These are phyloP conservation scores for Mycena filopes DNA, from an alignment of 768 basidiomycete species.

Conservation along the genomic window DNA sequence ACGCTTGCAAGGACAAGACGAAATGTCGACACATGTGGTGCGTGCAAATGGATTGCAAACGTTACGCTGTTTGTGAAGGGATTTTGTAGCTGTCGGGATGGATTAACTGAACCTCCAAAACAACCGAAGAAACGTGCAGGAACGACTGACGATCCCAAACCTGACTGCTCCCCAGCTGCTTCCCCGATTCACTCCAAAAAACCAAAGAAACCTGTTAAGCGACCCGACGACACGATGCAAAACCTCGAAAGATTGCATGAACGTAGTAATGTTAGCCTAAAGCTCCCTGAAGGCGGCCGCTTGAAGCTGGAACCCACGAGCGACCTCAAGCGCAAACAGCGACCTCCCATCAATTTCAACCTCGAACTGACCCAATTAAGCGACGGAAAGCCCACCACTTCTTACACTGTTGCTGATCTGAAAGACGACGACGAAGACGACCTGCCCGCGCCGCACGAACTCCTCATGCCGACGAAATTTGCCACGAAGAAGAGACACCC, in stretches of 20 bases:
- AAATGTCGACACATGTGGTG: conserved; percentile 84
- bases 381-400: conserved; percentile 35
- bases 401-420: conserved; percentile 36
- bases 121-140: conserved; percentile 36
- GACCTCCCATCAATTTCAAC: conserved; percentile 56
- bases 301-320: conserved; percentile 53
- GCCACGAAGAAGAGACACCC: conserved; percentile 23
- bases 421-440: conserved; percentile 51
- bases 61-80: conserved; percentile 5
- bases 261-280: conserved; percentile 52
- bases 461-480: conserved; percentile 39
- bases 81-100: conserved; percentile 75
- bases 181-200: conserved; percentile 29
- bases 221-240: conserved; percentile 44
- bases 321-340: conserved; percentile 43
- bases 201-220: conserved; percentile 36
- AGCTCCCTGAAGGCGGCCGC: conserved; percentile 51
- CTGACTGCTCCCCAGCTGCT: not conserved
- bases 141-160: not conserved
- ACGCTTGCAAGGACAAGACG: conserved; percentile 81
- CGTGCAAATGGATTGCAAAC: conserved; percentile 19
- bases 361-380: conserved; percentile 58
- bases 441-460: conserved; percentile 52
- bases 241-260: conserved; percentile 57
- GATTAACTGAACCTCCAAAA: conserved; percentile 62